A percentile compares a stretch with the other conserved stretches of the same genome.
These are phyloP conservation scores for Thermomucor indicae-seudaticae DNA, from an alignment of 371 early-diverging fungal genomes.

Conservation along the genomic window DNA sequence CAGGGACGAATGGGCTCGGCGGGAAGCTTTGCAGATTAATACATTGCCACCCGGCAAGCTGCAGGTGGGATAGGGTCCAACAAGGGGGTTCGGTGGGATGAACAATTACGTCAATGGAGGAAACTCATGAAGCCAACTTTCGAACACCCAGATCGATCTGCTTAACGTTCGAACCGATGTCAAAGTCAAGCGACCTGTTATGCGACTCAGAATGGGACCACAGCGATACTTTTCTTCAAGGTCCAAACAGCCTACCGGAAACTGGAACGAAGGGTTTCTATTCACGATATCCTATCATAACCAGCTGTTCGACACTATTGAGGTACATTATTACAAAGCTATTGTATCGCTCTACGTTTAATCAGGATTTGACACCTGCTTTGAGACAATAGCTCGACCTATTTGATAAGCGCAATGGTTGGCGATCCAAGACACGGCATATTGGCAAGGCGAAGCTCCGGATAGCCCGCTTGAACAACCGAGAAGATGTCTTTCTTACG, in stretches of 20 bases:
- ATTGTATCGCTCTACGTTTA: background rate
- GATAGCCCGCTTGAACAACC: slow-evolving; percentile 26
- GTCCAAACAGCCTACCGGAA: slow-evolving; percentile 40
- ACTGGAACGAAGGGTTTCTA: slow-evolving; percentile 77
- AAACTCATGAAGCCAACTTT: background rate
- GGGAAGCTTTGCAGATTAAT: slow-evolving; percentile 8
- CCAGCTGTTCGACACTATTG: slow-evolving; percentile 69
- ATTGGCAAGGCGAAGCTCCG: slow-evolving; percentile 43
- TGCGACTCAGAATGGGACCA: slow-evolving; percentile 34
- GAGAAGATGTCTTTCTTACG: slow-evolving; percentile 45
- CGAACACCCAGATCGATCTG: slow-evolving; percentile 25
- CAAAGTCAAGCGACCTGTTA: slow-evolving; percentile 22
- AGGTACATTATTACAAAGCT: slow-evolving; percentile 27
- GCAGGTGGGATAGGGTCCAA: slow-evolving; percentile 28
- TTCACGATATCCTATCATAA: slow-evolving; percentile 69
- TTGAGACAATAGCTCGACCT: slow-evolving; percentile 33
- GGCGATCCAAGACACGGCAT: slow-evolving; percentile 32
- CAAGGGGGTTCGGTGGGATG: too few relatives aligned
- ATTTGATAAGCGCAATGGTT: slow-evolving; percentile 36
- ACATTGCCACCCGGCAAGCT: slow-evolving; percentile 20
- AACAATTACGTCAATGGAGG: background rate
- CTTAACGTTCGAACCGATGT: slow-evolving; percentile 31
- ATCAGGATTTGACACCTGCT: background rate
- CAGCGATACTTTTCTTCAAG: slow-evolving; percentile 29
- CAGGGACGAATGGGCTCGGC: slow-evolving; percentile 25